Base-by-base conservation (phyloP, 495 filamentous ascomycete species). In the Xylaria flabelliformis region DNA sequence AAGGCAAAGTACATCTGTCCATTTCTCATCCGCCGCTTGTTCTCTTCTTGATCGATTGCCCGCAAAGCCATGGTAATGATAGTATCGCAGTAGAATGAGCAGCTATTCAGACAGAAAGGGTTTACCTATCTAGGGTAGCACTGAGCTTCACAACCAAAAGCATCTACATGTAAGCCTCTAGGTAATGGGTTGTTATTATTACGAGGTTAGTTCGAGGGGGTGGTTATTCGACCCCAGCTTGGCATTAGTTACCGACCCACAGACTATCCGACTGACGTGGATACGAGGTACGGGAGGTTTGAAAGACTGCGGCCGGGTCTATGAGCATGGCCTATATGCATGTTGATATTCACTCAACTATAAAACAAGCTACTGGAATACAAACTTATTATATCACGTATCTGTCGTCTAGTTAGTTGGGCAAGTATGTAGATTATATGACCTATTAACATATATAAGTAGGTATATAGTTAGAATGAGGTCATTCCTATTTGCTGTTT, bases 1-100 rank as follows among this genome's bases (percentile, higher is more conserved):
- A 86, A 88, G 53, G 84, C 77, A 59, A 82, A 81, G 65, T 87
- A 88, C 24, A 88, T 80, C 75, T 89, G 83, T 64, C 88, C 87
- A 26, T 77, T 76, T n/a, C 77, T 72, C 83, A 88, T 85, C 32
- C 84, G 84, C 42, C 80, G 77, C 50, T 83, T 78, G 77, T 87
- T 87, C 62, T 86, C 84, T 19, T 50, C 72, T 63, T 39, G 64
- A 64, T 69, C 64, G 15, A 73, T 19, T 63, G 41, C 62, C 3
- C 71, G 64, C 56, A 73, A 69, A 12, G 53, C 71, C 71, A 73
- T 73, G 34, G 21, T 63, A 46, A 34, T 36, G 12, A 53, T 46
- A 51, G 46, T 21, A 4, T 24, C 12, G 44, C 48, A 56, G 48
- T 26, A 64, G 9, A 53, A 61, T 67, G 29, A 13, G 34, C 50